Evolutionary conservation across 352 stramenopile genomes (phyloP).

Genomic region (Phytophthora quininea): DNA sequence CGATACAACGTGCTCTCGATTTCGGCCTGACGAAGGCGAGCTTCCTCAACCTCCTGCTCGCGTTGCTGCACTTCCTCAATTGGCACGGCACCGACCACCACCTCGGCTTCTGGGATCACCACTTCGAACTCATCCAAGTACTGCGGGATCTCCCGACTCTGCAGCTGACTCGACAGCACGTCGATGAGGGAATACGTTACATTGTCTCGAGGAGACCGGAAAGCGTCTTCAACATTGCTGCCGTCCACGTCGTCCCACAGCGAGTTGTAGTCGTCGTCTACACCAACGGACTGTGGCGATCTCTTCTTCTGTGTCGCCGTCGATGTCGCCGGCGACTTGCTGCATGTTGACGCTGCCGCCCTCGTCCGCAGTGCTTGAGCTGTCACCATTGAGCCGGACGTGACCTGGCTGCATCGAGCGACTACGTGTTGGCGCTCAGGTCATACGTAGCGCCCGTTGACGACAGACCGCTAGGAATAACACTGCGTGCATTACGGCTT

Average conservation of each 20-base stretch:
- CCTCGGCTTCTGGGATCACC: conserved; percentile 62
- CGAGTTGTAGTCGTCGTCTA: conserved; percentile 25
- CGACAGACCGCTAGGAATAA: too few species aligned
- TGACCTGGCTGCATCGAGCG: conserved; percentile 25
- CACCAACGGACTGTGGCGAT: neutral
- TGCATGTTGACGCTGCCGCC: neutral
- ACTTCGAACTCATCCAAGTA: conserved; percentile 80
- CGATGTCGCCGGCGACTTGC: neutral
- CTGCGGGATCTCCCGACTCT: conserved; percentile 47
- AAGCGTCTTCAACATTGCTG: conserved; percentile 8
- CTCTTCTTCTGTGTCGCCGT: neutral
- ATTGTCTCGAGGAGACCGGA: conserved; percentile 12
- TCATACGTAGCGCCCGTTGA: conserved; percentile 8
- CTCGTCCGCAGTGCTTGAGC: neutral
- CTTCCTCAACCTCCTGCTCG: conserved; percentile 66
- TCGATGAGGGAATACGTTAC: conserved; percentile 57
- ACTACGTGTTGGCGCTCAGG: neutral
- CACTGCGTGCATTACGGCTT: too few species aligned
- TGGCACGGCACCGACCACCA: conserved; percentile 64
- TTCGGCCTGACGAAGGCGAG: conserved; percentile 50
- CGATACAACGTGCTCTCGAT: conserved; percentile 58
- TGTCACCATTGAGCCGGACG: conserved; percentile 11
- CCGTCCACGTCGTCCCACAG: conserved; percentile 49
- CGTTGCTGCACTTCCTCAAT: conserved; percentile 66
- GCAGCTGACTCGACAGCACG: conserved; percentile 47